Percentiles rank a stretch among this genome's conserved stretches.
Conservation (phyloP, 2,329 filamentous ascomycete genomes). For the Ceratocystis papillata region DNA sequence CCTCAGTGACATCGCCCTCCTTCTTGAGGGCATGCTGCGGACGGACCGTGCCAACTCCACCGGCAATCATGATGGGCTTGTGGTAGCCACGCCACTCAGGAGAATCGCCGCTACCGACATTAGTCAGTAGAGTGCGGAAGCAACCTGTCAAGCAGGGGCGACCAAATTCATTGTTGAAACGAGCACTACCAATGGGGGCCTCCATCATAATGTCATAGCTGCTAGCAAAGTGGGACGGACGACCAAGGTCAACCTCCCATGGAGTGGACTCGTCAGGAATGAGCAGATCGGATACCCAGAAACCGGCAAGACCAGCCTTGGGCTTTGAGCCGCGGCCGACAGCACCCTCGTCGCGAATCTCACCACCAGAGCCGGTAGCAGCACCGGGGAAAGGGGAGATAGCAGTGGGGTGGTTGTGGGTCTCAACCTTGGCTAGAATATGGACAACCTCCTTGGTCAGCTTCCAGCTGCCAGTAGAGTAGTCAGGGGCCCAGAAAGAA, state of each 20-base stretch:
- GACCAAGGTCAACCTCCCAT: slow-evolving; percentile 87
- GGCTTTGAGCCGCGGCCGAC: slow-evolving; percentile 87
- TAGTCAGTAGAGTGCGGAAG: slow-evolving; percentile 78
- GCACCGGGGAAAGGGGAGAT: slow-evolving; percentile 89
- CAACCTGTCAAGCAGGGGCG: slow-evolving; percentile 79
- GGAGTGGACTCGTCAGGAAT: slow-evolving; percentile 74
- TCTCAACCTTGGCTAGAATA: slow-evolving; percentile 89
- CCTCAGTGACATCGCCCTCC: slow-evolving; percentile 64
- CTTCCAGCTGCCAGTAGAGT: slow-evolving; percentile 76
- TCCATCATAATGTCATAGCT: slow-evolving; percentile 96
- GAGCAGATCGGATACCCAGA: slow-evolving; percentile 86
- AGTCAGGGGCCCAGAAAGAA: slow-evolving; percentile 71
- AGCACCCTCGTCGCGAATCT: slow-evolving; percentile 90
- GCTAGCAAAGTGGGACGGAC: slow-evolving; percentile 83
- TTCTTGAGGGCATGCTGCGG: slow-evolving; percentile 86
- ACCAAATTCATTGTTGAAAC: slow-evolving; percentile 97
- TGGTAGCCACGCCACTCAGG: slow-evolving; percentile 81
- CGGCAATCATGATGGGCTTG: slow-evolving; percentile 97
- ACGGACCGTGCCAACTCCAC: slow-evolving; percentile 83
- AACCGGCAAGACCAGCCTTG: slow-evolving; percentile 83
- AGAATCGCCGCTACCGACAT: slow-evolving; percentile 43
- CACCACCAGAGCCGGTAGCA: slow-evolving; percentile 87
- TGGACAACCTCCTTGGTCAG: slow-evolving; percentile 78
- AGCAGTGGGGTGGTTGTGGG: slow-evolving; percentile 93
- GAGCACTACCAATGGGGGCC: slow-evolving; percentile 84